These are phyloP conservation scores for Chlamydomonas sp. DNA, from an alignment of 139 green algal genomes.

Conservation along the genomic window DNA sequence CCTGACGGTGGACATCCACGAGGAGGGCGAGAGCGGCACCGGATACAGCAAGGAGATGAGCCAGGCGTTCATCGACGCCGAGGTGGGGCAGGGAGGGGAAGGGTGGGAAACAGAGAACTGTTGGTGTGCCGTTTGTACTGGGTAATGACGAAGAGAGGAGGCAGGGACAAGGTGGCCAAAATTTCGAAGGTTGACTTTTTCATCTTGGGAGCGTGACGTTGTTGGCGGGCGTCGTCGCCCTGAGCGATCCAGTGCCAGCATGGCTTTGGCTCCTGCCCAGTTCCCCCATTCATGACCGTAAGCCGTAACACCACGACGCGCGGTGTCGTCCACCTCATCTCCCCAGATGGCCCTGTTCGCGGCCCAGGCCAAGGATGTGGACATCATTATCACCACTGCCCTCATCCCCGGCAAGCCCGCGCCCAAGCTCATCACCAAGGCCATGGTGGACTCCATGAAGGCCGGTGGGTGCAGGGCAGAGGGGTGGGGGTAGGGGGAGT, in stretches of 20 bases:
- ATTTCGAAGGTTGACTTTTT: too few relatives aligned
- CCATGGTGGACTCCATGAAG: constrained; percentile 89
- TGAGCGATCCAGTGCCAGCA: too few relatives aligned
- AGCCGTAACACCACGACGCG: too few relatives aligned
- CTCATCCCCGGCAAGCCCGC: constrained; percentile 84
- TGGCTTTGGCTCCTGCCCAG: too few relatives aligned
- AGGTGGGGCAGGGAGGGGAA: constrained; percentile 53
- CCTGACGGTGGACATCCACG: constrained; percentile 83
- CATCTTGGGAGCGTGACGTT: too few relatives aligned
- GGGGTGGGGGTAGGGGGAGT: not conserved
- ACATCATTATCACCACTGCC: constrained; percentile 95
- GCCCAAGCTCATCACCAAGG: constrained; percentile 83
- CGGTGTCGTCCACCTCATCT: not conserved
- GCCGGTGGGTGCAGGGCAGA: constrained; percentile 54
- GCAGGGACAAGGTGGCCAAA: not conserved
- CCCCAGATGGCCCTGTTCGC: constrained; percentile 64
- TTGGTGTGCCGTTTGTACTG: too few relatives aligned
- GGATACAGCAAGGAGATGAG: constrained; percentile 92
- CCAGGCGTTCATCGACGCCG: constrained; percentile 82
- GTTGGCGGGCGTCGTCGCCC: too few relatives aligned
- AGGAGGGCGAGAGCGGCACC: constrained; percentile 79
- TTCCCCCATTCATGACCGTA: too few relatives aligned
- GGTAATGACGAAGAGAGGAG: not conserved
- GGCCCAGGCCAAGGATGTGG: constrained; percentile 84
- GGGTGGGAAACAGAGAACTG: not conserved